Conservation (phyloP, 2,329 filamentous ascomycete genomes). For the Colletotrichum musae region DNA sequence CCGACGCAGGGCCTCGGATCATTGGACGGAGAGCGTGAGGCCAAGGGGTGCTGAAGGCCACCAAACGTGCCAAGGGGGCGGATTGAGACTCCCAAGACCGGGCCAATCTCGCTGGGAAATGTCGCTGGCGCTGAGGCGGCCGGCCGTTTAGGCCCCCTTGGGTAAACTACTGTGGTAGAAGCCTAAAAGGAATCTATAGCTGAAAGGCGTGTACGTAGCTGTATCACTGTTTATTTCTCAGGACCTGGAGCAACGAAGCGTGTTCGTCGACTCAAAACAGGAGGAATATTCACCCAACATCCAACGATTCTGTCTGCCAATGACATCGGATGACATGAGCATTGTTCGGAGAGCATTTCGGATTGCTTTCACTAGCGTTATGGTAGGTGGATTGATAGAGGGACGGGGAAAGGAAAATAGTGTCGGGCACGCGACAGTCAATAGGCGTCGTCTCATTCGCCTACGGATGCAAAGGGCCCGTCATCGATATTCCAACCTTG, state of each 20-base stretch:
- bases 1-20: slow-evolving; percentile 15
- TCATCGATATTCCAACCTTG: slow-evolving; percentile 23
- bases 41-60: slow-evolving; percentile 18
- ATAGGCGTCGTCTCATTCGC: slow-evolving; percentile 5
- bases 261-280: too few species aligned
- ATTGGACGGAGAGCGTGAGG: slow-evolving; percentile 21
- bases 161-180: too few species aligned
- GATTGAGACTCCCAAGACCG: slow-evolving; percentile 20
- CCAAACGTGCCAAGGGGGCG: slow-evolving; percentile 29
- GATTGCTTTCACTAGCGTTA: too few species aligned
- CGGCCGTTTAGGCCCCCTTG: neutral
- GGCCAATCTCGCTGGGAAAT: slow-evolving; percentile 25
- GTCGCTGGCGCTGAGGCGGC: neutral
- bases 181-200: too few species aligned
- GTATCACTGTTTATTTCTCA: too few species aligned
- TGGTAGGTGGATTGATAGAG: neutral
- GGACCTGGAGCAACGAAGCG: too few species aligned
- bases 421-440: slow-evolving; percentile 29
- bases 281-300: too few species aligned
- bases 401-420: neutral
- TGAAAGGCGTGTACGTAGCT: too few species aligned
- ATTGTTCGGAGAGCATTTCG: too few species aligned
- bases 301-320: too few species aligned
- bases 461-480: slow-evolving; percentile 8
- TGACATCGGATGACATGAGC: slow-evolving; percentile 1